Evolutionary conservation across 495 filamentous ascomycete species (phyloP).

Genomic region (Penicillium dipodomyicola): DNA sequence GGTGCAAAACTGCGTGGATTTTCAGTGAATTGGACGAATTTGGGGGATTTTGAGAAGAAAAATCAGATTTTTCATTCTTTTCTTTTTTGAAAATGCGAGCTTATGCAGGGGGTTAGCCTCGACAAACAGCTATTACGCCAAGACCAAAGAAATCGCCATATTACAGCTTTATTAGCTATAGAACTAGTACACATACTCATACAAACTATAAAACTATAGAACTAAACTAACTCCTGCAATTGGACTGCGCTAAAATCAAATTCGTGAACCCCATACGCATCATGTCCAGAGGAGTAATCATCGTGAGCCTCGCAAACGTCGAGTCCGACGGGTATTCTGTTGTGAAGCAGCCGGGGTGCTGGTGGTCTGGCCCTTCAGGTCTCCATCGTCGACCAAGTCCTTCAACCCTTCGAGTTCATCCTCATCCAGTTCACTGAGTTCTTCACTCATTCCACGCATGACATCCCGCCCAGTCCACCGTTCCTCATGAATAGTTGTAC

Average conservation of each 20-base stretch:
- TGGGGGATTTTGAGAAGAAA: constrained; percentile 3
- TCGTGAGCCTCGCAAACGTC: constrained; percentile 40
- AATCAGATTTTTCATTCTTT: not conserved
- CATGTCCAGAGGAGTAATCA: constrained; percentile 18
- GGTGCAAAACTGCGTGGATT: not conserved
- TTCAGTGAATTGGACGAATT: not conserved
- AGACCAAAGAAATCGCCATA: not conserved
- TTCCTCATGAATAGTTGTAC: constrained; percentile 74
- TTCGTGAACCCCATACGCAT: constrained; percentile 17
- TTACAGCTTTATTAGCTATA: not conserved
- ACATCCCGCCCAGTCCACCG: constrained; percentile 74
- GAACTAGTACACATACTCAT: not conserved
- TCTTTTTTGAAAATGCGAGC: not conserved
- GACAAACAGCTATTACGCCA: constrained; percentile 7
- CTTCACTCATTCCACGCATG: constrained; percentile 76
- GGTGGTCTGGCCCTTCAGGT: constrained; percentile 23
- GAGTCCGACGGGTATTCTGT: constrained; percentile 38
- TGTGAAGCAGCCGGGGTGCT: constrained; percentile 13
- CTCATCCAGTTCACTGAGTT: constrained; percentile 84
- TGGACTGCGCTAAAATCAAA: constrained; percentile 10
- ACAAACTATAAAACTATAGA: too few species aligned
- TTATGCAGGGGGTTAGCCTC: not conserved
- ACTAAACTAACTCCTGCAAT: not conserved
- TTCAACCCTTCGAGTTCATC: constrained; percentile 61
- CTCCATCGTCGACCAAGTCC: constrained; percentile 53